Conservation (phyloP, 148 eudicot genomes). For the Fagopyrum tataricum region DNA sequence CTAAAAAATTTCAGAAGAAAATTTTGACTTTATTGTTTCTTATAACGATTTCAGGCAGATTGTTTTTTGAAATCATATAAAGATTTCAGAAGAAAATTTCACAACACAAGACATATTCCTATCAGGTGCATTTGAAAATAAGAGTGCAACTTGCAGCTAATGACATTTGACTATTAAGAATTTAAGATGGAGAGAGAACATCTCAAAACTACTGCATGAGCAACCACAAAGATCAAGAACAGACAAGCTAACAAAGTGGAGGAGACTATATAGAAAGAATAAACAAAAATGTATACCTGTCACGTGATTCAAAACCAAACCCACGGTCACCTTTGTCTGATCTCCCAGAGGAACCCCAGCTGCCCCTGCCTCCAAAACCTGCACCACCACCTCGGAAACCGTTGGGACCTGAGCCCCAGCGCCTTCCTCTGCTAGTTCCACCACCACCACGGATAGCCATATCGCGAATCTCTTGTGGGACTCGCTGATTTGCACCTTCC, state of each 20-base stretch:
- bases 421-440: conserved; percentile 43
- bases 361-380: conserved; percentile 38
- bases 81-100: too few relatives aligned
- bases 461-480: conserved; percentile 77
- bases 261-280: background rate
- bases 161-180: too few relatives aligned
- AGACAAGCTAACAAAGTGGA: background rate
- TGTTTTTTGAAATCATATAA: too few relatives aligned
- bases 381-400: conserved; percentile 43
- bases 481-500: conserved; percentile 85
- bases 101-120: too few relatives aligned
- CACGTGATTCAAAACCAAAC: conserved; percentile 29
- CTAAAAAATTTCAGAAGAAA: too few relatives aligned
- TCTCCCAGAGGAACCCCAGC: conserved; percentile 23
- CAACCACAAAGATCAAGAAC: background rate
- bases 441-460: conserved; percentile 83
- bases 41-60: too few relatives aligned
- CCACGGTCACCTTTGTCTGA: conserved; percentile 23
- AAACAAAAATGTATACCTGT: conserved; percentile 27
- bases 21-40: too few relatives aligned
- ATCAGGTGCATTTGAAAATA: too few relatives aligned
- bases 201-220: background rate
- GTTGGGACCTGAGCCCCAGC: conserved; percentile 31
- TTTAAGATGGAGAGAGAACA: background rate
- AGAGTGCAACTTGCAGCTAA: too few relatives aligned